Base-by-base conservation (phyloP, 805 yeast genomes). In the Nakazawaea anatomiae region DNA sequence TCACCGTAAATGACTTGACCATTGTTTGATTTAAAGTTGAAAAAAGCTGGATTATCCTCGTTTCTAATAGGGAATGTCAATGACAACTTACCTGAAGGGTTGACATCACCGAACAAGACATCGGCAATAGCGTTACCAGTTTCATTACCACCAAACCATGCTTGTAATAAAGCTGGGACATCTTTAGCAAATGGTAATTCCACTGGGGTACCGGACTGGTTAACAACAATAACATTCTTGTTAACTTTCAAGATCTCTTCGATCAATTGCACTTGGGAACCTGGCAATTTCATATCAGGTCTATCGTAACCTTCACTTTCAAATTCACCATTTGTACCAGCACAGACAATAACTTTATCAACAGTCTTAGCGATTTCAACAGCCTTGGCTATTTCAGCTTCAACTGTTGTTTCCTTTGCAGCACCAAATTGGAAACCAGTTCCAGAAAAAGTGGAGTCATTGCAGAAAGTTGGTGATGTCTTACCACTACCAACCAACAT, bases 1-100 rank as follows among this genome's bases (percentile, higher is more conserved):
- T 80, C 85, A 54, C 84, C 83, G 55, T 80, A 80, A 52, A 75
- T 56, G 28, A 75, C 78, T 52, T 74, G 62, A 39, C 83, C 83
- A 60, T 69, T 69, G 57, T 71, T 74, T 12, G 79, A 65, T n/a
- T 65, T 64, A 64, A 67, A 76, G 66, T 73, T 77, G 58, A 76
- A 60, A 60, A 60, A 79, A 1, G 82, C 70, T 18, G 83, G 83
- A 53, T 72, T 77, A 61, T 79, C 80, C 55, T 72, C 68, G 39
- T 71, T 57, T 53, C 64, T 68, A 44, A 63, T 55, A 36, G 83
- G 83, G 71, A 75, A 78, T 4, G 80, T 63, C 55, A 79, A 58
- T 1, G 83, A 68, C 47, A 79, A 65, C 60, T 77, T 79, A 45
- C 81, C 85, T 48, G 74, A 67, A 18, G 85, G 85, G 58, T 77